These are phyloP conservation scores for Podaxis pistillaris DNA, from an alignment of 768 basidiomycete species.

Conservation along the genomic window DNA sequence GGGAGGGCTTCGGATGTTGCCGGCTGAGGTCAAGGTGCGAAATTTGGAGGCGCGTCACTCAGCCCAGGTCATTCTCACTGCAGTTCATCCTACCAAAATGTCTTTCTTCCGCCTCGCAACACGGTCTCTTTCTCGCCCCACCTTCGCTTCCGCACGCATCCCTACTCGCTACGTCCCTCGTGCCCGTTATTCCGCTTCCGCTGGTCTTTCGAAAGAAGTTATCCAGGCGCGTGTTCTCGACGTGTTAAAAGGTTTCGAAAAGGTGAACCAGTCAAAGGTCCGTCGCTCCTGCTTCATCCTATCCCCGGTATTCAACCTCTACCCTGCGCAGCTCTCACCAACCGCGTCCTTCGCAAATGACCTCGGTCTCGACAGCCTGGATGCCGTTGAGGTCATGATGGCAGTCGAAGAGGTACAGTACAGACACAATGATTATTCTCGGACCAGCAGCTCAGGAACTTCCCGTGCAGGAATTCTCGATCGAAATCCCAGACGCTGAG, in stretches of 20 bases:
- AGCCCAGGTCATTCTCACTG: conserved; percentile 4
- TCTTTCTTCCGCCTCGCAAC: conserved; percentile 54
- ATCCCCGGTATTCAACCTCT: conserved; percentile 2
- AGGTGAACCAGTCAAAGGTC: conserved; percentile 78
- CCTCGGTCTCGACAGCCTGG: conserved; percentile 92
- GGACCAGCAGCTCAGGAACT: not conserved
- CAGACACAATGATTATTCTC: conserved; percentile 8
- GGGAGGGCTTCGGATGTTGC: conserved; percentile 10
- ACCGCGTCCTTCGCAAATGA: conserved; percentile 73
- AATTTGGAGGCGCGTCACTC: conserved; percentile 10
- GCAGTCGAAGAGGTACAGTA: conserved; percentile 84
- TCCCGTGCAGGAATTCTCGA: conserved; percentile 78
- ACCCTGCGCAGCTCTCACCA: conserved; percentile 53
- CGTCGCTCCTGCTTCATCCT: conserved; percentile 4
- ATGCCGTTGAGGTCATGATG: conserved; percentile 98
- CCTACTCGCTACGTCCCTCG: conserved; percentile 39
- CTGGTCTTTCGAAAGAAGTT: conserved; percentile 61
- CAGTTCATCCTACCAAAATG: conserved; percentile 34
- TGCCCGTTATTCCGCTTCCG: conserved; percentile 64
- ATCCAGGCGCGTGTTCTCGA: conserved; percentile 78
- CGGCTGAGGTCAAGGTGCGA: conserved; percentile 1
- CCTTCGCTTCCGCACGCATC: conserved; percentile 32
- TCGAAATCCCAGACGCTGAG: conserved; percentile 97
- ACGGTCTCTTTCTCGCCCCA: conserved; percentile 43
- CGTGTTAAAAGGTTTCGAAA: conserved; percentile 86